Percentiles rank a stretch among this genome's conserved stretches.
These are phyloP conservation scores for Parsonsia alboflavescens DNA, from an alignment of 257 asterid species.

Conservation along the genomic window DNA sequence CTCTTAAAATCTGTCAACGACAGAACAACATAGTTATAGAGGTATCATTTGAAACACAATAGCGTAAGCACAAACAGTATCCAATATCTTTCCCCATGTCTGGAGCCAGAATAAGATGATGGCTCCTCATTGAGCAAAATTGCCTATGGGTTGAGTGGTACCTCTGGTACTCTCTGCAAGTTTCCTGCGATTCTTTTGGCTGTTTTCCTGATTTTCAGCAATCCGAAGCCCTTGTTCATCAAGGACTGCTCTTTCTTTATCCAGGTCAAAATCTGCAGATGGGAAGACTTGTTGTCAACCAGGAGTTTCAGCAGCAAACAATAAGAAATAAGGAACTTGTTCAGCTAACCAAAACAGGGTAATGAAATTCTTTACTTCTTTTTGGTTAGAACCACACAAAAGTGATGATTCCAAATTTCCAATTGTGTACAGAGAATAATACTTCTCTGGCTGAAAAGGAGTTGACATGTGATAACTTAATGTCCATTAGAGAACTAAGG, in stretches of 20 bases:
- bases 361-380: neutral
- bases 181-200: constrained; percentile 96
- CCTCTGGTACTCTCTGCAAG: constrained; percentile 99
- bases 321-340: neutral
- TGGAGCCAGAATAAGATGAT: neutral
- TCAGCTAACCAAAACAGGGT: neutral
- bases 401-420: neutral
- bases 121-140: neutral
- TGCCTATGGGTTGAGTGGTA: constrained; percentile 15
- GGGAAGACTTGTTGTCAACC: neutral
- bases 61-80: neutral
- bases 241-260: constrained; percentile 75
- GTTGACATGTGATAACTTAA: neutral
- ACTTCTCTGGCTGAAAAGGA: neutral
- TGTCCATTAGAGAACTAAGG: neutral
- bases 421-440: neutral
- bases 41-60: neutral
- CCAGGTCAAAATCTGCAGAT: constrained; percentile 83
- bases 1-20: constrained; percentile 75
- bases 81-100: neutral
- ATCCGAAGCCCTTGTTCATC: constrained; percentile 96
- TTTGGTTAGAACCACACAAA: neutral
- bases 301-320: neutral
- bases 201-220: constrained; percentile 98
- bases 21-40: neutral